Conservation (phyloP, 495 filamentous ascomycete species). For the Podospora appendiculata region DNA sequence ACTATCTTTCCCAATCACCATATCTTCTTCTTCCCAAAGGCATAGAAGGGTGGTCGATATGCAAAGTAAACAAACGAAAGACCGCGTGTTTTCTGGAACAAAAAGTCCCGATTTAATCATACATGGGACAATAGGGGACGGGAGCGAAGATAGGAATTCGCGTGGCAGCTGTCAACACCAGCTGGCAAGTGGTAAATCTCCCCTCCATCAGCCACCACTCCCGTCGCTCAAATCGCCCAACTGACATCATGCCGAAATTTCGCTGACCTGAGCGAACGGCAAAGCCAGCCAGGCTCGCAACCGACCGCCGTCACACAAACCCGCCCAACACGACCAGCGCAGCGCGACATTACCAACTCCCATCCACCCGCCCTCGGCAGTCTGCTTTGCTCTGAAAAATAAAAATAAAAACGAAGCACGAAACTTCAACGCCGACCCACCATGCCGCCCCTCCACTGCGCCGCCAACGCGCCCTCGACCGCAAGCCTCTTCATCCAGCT, state of each 20-base stretch:
- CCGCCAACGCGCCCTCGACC: constrained; percentile 26
- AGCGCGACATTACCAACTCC: no score
- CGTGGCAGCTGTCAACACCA: neutral
- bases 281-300: neutral
- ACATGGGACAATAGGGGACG: no score
- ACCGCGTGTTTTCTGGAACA: no score
- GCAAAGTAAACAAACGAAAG: no score
- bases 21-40: no score
- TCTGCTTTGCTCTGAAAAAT: neutral
- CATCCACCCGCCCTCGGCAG: no score
- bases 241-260: constrained; percentile 39
- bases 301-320: neutral
- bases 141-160: no score
- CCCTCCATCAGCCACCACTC: neutral
- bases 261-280: constrained; percentile 11
- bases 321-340: no score
- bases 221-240: neutral
- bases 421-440: neutral
- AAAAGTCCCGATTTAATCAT: no score
- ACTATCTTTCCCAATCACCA: no score
- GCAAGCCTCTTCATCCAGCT: constrained; percentile 34
- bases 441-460: constrained; percentile 25
- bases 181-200: neutral
- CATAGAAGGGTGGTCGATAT: no score
- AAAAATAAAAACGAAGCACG: neutral